A percentile compares a stretch with the other conserved stretches of the same genome.
These are phyloP conservation scores for Lophiostoma macrostomum DNA, from an alignment of 495 filamentous ascomycete genomes.

Conservation along the genomic window DNA sequence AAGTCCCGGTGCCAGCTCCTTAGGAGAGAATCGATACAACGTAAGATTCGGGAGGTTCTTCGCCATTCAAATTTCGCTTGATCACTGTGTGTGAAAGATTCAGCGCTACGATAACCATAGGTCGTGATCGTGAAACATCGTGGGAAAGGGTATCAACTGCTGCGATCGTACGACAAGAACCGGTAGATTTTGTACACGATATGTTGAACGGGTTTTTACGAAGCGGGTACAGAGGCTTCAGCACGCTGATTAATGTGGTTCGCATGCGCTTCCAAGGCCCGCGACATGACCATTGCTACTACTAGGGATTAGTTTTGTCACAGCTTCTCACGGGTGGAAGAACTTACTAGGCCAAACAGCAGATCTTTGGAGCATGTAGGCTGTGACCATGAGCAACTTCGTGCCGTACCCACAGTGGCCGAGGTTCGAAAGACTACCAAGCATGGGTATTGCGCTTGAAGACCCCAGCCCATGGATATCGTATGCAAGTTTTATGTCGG, in stretches of 20 bases:
- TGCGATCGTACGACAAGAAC: not conserved
- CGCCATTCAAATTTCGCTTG: too few relatives aligned
- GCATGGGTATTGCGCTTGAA: slow-evolving; percentile 50
- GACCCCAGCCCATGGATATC: slow-evolving; percentile 49
- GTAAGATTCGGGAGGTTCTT: too few relatives aligned
- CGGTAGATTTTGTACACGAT: slow-evolving; percentile 20
- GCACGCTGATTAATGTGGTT: slow-evolving; percentile 63
- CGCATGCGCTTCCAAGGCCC: slow-evolving; percentile 81
- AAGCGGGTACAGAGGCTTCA: slow-evolving; percentile 34
- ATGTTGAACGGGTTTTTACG: slow-evolving; percentile 20
- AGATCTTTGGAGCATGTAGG: slow-evolving; percentile 84
- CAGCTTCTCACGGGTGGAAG: not conserved
- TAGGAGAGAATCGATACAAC: too few relatives aligned
- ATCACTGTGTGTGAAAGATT: too few relatives aligned
- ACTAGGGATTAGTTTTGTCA: slow-evolving; percentile 38
- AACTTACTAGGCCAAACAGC: slow-evolving; percentile 87
- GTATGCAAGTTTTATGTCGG: slow-evolving; percentile 69
- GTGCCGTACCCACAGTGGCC: slow-evolving; percentile 72
- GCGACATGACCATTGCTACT: slow-evolving; percentile 87
- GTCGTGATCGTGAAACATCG: slow-evolving; percentile 14
- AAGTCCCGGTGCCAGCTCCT: too few relatives aligned
- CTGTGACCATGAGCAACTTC: slow-evolving; percentile 82
- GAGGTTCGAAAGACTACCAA: slow-evolving; percentile 52
- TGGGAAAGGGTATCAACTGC: slow-evolving; percentile 19
- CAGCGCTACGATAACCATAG: too few relatives aligned